phyloP scores from a whole-genome alignment of 345 rosid genomes.

The Tarenaya hassleriana region DNA sequence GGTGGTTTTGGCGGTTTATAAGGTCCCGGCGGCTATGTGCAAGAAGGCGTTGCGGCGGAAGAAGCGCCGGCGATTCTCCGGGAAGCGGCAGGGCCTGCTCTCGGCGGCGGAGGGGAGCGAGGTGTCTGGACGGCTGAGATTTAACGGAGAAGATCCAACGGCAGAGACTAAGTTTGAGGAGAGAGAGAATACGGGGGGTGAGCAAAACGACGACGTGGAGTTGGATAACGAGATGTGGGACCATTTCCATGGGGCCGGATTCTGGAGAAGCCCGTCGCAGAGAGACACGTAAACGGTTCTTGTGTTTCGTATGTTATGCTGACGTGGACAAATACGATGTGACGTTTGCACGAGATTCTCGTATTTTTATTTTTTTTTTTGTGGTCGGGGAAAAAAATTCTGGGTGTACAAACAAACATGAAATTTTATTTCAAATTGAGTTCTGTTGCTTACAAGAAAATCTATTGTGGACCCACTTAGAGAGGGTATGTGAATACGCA shows the following conservation, averaged over 20 bases:
- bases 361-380: too few species aligned
- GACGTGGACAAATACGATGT: too few species aligned
- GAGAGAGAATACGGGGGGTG: not conserved
- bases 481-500: too few species aligned
- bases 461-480: too few species aligned
- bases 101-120: too few species aligned
- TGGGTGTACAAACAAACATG: too few species aligned
- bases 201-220: slow-evolving; percentile 19
- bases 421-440: too few species aligned
- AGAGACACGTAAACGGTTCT: slow-evolving; percentile 15
- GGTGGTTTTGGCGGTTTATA: slow-evolving; percentile 50
- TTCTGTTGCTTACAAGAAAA: too few species aligned
- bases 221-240: slow-evolving; percentile 53
- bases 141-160: not conserved
- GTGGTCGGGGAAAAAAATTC: too few species aligned
- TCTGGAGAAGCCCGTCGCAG: slow-evolving; percentile 54
- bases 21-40: slow-evolving; percentile 56
- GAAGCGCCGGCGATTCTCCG: slow-evolving; percentile 29
- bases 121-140: too few species aligned
- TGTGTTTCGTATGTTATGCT: too few species aligned
- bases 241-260: slow-evolving; percentile 39
- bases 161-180: slow-evolving; percentile 12
- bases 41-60: slow-evolving; percentile 40
- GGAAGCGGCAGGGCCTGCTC: slow-evolving; percentile 30
- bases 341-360: too few species aligned